Conservation (phyloP, 768 basidiomycete species). For the Russula earlei region DNA sequence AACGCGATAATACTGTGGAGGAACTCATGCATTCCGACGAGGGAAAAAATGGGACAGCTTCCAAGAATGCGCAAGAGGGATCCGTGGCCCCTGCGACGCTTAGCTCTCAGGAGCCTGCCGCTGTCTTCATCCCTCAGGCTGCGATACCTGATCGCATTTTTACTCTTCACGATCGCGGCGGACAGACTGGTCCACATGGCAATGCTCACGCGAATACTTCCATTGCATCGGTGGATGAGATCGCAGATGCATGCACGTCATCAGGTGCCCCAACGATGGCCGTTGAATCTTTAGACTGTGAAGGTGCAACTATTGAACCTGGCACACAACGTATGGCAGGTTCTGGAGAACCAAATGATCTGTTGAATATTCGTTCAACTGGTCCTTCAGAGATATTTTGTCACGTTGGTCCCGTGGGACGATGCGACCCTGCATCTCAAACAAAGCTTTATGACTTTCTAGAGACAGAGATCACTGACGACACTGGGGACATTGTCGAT, state of each 20-base stretch:
- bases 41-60: background rate
- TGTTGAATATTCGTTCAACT: background rate
- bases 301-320: background rate
- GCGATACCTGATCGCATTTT: background rate
- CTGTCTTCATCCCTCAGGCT: background rate
- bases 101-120: background rate
- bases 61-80: background rate
- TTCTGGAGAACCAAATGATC: background rate
- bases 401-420: background rate
- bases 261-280: background rate
- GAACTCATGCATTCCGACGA: constrained; percentile 1
- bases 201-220: background rate
- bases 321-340: background rate
- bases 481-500: background rate
- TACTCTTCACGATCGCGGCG: background rate
- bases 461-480: background rate
- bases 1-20: constrained; percentile 3
- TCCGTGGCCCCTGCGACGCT: background rate
- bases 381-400: background rate
- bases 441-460: background rate
- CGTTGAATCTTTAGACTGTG: background rate
- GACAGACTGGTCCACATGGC: background rate
- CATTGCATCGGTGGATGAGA: background rate
- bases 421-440: background rate
- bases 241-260: background rate